Conservation (phyloP, 768 basidiomycete species). For the Grammothele lineata region DNA sequence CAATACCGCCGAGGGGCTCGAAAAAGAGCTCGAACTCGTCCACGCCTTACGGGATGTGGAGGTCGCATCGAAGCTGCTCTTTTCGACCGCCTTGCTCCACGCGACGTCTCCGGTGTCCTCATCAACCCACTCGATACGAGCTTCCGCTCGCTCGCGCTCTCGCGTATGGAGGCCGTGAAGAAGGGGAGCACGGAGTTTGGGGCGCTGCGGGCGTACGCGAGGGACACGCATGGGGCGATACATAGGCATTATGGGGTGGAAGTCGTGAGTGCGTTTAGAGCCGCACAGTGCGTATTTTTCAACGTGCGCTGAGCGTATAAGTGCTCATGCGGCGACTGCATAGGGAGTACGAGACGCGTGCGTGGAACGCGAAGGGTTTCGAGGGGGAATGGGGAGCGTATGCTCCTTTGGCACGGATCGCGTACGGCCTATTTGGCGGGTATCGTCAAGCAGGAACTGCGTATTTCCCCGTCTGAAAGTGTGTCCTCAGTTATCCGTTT, state of each 20-base stretch:
- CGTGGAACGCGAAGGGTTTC: slow-evolving; percentile 43
- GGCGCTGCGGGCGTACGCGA: slow-evolving; percentile 43
- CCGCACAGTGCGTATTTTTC: no score
- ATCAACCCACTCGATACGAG: slow-evolving; percentile 55
- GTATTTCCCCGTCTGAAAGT: slow-evolving; percentile 65
- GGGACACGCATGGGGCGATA: slow-evolving; percentile 54
- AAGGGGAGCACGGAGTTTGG: slow-evolving; percentile 40
- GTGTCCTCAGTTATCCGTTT: slow-evolving; percentile 7
- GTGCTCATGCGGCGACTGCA: no score
- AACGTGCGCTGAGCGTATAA: slow-evolving; percentile 17
- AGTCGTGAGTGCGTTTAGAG: slow-evolving; percentile 46
- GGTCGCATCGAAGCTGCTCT: slow-evolving; percentile 54
- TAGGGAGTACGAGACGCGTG: slow-evolving; percentile 31
- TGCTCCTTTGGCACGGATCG: slow-evolving; percentile 63
- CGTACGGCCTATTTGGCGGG: slow-evolving; percentile 61
- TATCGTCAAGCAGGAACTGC: slow-evolving; percentile 57
- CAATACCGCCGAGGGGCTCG: slow-evolving; percentile 32
- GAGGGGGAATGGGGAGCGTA: slow-evolving; percentile 43
- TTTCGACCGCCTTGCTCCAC: slow-evolving; percentile 30
- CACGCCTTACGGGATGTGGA: slow-evolving; percentile 67
- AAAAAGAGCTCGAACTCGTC: slow-evolving; percentile 57
- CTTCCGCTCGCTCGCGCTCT: slow-evolving; percentile 48
- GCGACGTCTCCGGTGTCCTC: slow-evolving; percentile 41
- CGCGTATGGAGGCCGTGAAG: slow-evolving; percentile 46
- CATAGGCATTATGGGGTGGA: slow-evolving; percentile 42